Evolutionary conservation across 2,329 filamentous ascomycete species (phyloP).

Genomic region (Penicillium sp.): DNA sequence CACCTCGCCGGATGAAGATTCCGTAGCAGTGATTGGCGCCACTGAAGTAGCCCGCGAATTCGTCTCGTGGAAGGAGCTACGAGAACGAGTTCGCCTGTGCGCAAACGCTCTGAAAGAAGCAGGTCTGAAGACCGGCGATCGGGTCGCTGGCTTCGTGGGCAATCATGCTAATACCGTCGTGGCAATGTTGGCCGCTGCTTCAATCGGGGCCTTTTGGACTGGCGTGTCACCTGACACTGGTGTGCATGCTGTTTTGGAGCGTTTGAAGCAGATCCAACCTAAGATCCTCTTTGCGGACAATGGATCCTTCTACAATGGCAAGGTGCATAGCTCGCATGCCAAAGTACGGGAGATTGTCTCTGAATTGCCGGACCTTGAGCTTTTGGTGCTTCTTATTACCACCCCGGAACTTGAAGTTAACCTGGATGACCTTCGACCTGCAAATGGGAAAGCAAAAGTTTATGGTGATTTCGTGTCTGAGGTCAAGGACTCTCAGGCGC

Average conservation of each 20-base stretch:
- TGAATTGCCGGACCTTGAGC: constrained; percentile 57
- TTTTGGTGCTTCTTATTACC: constrained; percentile 66
- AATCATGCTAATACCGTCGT: constrained; percentile 83
- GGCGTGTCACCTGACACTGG: constrained; percentile 87
- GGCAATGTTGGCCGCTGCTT: constrained; percentile 74
- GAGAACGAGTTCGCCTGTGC: constrained; percentile 66
- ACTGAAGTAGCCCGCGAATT: constrained; percentile 63
- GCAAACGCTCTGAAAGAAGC: constrained; percentile 60
- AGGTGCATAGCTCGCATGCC: constrained; percentile 66
- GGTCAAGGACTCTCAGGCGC: constrained; percentile 31
- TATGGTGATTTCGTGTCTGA: constrained; percentile 42
- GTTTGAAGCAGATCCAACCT: constrained; percentile 75
- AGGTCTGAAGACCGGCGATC: constrained; percentile 55
- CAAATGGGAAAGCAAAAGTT: constrained; percentile 32
- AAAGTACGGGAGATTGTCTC: constrained; percentile 72
- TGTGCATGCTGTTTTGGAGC: constrained; percentile 79
- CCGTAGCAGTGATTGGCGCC: constrained; percentile 65
- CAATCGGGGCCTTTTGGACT: constrained; percentile 84
- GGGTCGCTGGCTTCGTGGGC: constrained; percentile 67
- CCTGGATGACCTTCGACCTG: constrained; percentile 27
- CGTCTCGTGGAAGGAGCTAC: constrained; percentile 69
- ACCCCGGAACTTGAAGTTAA: constrained; percentile 39
- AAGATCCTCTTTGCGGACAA: constrained; percentile 79
- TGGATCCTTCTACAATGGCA: constrained; percentile 81
- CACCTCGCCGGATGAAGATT: constrained; percentile 48